Base-by-base conservation (phyloP, 768 basidiomycete genomes). In the Inosperma sp. region DNA sequence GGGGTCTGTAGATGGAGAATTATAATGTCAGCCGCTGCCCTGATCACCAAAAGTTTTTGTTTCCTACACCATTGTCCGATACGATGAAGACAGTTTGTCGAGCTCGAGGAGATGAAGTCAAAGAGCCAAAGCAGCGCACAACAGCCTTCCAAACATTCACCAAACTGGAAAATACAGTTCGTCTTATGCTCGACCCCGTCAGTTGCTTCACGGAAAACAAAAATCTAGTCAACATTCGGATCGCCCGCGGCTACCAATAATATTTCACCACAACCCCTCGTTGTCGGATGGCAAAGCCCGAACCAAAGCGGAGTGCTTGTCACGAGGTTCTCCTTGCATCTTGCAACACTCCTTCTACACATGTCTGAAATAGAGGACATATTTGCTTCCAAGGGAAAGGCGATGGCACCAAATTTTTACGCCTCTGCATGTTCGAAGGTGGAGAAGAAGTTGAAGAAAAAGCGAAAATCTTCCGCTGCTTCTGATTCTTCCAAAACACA, bases 321-420 rank as follows among this genome's bases (percentile, higher is more conserved):
- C 21, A 17, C 5, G 39, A 41, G 19, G 37, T 17, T 17, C 13
- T 41, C 19, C 13, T 3, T 4, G 10, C 12, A 6, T 36, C 3
- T 19, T 9, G 22, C 33, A 25, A 31, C 21, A 51, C 42, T 25
- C 27, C 42, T 44, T 31, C 13, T 25, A 31, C 36, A 16, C 56
- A 75, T 78, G 74, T 84, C 84, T 45, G 89, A 91, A 77, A 92
- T 92, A 65, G 89, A 92, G 75, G 81, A 80, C 60, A 92, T 92
- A 61, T 92, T 92, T 66, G 76, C 87, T 33, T 71, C 73, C 55
- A 80, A 77, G 58, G 68, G 68, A 56, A 74, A 72, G 58, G 44
- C 56, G 51, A 65, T 59, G 49, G 42, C 54, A 8, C 37, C 56
- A 14, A 54, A 57, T 17, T 55, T 61, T 17, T 52, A 52, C 40